These are phyloP conservation scores for Magnaporthiopsis poae DNA, from an alignment of 2,329 filamentous ascomycete genomes.

Conservation along the genomic window DNA sequence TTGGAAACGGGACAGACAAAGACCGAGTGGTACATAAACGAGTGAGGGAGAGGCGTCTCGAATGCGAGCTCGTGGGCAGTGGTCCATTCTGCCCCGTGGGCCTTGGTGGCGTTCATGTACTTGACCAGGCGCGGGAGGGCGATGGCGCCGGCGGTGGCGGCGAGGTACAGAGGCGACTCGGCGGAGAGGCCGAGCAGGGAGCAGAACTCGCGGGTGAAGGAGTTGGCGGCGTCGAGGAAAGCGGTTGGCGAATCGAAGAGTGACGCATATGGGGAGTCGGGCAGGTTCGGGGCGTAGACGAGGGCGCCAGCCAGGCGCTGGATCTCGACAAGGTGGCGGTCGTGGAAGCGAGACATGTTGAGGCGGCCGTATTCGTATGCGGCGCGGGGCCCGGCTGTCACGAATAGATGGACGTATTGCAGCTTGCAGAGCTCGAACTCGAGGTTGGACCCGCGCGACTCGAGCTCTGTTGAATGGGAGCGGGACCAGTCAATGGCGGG, in stretches of 20 bases:
- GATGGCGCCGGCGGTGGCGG: constrained; percentile 83
- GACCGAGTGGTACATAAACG: constrained; percentile 78
- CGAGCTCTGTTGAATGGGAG: constrained; percentile 58
- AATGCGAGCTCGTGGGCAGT: constrained; percentile 82
- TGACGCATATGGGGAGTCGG: constrained; percentile 64
- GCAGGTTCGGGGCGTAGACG: constrained; percentile 66
- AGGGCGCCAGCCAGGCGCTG: constrained; percentile 73
- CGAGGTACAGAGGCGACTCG: constrained; percentile 85
- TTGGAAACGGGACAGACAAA: constrained; percentile 97
- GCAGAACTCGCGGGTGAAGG: constrained; percentile 91
- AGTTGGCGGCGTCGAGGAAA: constrained; percentile 75
- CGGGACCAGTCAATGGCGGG: constrained; percentile 85
- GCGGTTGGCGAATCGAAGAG: constrained; percentile 56
- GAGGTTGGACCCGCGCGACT: constrained; percentile 77
- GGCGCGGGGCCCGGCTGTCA: constrained; percentile 8
- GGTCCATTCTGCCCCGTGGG: constrained; percentile 90
- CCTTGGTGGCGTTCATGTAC: constrained; percentile 74
- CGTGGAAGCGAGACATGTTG: constrained; percentile 66
- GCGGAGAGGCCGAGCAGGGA: constrained; percentile 80
- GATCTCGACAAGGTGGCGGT: constrained; percentile 68
- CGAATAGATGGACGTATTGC: constrained; percentile 80
- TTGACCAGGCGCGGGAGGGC: constrained; percentile 84
- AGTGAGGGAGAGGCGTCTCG: constrained; percentile 50
- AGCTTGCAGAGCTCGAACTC: constrained; percentile 89
- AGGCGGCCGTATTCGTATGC: constrained; percentile 68